Conservation (phyloP, 441 rosid species). For the Gossypium davidsonii region DNA sequence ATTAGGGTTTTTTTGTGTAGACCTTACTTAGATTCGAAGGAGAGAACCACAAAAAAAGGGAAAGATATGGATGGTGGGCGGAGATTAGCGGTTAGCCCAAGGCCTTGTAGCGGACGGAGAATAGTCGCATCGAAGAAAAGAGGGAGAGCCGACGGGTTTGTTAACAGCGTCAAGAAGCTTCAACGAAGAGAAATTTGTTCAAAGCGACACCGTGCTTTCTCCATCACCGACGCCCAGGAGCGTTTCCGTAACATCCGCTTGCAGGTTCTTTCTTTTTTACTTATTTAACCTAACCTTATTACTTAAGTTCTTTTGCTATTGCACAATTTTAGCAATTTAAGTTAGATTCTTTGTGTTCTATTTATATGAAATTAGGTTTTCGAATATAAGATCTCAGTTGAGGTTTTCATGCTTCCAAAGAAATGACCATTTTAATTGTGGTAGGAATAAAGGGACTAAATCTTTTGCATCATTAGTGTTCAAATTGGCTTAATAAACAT, state of each 20-base stretch:
- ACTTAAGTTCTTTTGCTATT: conserved; percentile 34
- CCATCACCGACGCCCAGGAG: conserved; percentile 58
- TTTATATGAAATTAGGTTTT: background rate
- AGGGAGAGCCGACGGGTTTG: conserved; percentile 46
- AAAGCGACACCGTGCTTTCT: conserved; percentile 46
- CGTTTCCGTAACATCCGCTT: conserved; percentile 63
- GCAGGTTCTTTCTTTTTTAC: conserved; percentile 26
- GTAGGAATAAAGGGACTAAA: background rate
- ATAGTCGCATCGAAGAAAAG: conserved; percentile 46
- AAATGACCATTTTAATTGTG: background rate
- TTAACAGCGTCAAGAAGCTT: conserved; percentile 62
- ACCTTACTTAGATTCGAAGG: background rate
- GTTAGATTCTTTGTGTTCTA: conserved; percentile 15
- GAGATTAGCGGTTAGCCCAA: conserved; percentile 48
- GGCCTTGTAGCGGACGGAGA: conserved; percentile 55
- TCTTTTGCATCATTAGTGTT: background rate
- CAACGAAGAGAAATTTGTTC: conserved; percentile 64
- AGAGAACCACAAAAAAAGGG: background rate
- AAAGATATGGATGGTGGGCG: conserved; percentile 29
- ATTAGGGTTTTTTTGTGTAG: background rate
- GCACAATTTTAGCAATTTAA: conserved; percentile 33
- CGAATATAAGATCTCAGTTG: background rate
- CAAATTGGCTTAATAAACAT: background rate
- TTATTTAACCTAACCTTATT: background rate
- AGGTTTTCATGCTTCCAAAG: background rate